Conservation (phyloP, 441 rosid species). For the Omphalea diandra region DNA sequence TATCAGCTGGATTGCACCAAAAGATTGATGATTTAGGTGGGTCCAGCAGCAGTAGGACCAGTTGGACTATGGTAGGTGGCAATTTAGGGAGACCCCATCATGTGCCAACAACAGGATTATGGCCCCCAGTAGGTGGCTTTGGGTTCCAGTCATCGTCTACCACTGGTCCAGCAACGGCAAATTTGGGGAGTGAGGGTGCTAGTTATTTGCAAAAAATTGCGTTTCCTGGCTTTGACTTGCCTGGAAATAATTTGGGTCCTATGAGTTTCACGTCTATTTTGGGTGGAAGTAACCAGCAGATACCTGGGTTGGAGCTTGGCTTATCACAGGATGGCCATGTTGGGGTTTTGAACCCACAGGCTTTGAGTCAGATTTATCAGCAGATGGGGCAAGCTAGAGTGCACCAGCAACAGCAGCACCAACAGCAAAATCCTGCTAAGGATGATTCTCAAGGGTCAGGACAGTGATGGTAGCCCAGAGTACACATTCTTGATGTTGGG, state of each 20-base stretch:
- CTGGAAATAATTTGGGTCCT: constrained; percentile 51
- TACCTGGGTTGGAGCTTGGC: constrained; percentile 94
- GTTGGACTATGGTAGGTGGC: constrained; percentile 65
- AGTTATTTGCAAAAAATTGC: constrained; percentile 63
- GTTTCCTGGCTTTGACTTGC: constrained; percentile 75
- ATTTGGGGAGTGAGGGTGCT: constrained; percentile 50
- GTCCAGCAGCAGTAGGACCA: constrained; percentile 58
- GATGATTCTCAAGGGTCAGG: constrained; percentile 89
- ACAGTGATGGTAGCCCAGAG: constrained; percentile 39
- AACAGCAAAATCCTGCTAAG: constrained; percentile 53
- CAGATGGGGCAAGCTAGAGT: constrained; percentile 81
- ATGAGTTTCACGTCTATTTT: constrained; percentile 79
- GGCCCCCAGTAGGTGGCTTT: constrained; percentile 71
- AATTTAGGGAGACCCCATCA: constrained; percentile 67
- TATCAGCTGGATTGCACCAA: constrained; percentile 65
- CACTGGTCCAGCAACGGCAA: constrained; percentile 43
- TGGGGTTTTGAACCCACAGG: constrained; percentile 75
- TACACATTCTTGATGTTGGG: constrained; percentile 39
- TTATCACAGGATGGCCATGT: constrained; percentile 91
- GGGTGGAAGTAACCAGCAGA: constrained; percentile 49
- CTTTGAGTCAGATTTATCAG: constrained; percentile 81
- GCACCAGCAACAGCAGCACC: constrained; percentile 59
- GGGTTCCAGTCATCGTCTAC: constrained; percentile 50
- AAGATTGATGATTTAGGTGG: constrained; percentile 67
- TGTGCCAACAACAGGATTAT: constrained; percentile 50